These are phyloP conservation scores for Ganoderma multipileum DNA, from an alignment of 1,284 basidiomycete genomes.

Conservation along the genomic window DNA sequence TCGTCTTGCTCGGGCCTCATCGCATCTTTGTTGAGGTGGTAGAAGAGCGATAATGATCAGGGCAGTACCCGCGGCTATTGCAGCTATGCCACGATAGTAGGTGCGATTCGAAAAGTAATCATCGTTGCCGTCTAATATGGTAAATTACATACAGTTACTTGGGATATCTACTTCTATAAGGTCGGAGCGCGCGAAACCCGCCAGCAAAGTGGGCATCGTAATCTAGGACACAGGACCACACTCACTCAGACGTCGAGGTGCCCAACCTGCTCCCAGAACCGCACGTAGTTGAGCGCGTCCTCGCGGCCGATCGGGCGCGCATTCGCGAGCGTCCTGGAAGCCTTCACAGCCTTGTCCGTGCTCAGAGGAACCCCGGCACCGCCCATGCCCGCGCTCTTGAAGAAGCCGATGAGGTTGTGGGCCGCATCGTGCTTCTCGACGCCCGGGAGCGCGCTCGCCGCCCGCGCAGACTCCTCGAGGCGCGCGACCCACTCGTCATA, in stretches of 20 bases:
- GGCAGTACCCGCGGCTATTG: too few species aligned
- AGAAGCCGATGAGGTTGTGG: constrained; percentile 28
- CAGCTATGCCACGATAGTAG: background rate
- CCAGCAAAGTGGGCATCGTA: background rate
- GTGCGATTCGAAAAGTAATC: background rate
- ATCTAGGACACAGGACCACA: background rate
- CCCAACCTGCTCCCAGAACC: constrained; percentile 29
- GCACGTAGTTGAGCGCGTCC: constrained; percentile 27
- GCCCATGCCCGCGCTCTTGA: constrained; percentile 29
- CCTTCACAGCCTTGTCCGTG: constrained; percentile 26
- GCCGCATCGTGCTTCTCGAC: constrained; percentile 26
- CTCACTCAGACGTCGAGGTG: constrained; percentile 17
- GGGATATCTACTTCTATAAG: background rate
- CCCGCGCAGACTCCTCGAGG: constrained; percentile 19
- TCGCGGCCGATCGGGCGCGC: constrained; percentile 24
- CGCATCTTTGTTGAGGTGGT: too few species aligned
- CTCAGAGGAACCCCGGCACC: constrained; percentile 24
- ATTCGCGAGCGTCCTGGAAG: constrained; percentile 20
- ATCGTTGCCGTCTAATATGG: background rate
- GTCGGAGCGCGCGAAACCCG: background rate
- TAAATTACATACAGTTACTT: background rate
- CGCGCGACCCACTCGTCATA: constrained; percentile 36
- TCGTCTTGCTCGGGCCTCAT: too few species aligned
- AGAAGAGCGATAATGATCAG: too few species aligned
- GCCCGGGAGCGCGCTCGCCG: constrained; percentile 14